Percentiles rank a stretch among this genome's conserved stretches.
Evolutionary conservation across 2,329 filamentous ascomycete genomes (phyloP).

Genomic region (Blumeriella jaapii): DNA sequence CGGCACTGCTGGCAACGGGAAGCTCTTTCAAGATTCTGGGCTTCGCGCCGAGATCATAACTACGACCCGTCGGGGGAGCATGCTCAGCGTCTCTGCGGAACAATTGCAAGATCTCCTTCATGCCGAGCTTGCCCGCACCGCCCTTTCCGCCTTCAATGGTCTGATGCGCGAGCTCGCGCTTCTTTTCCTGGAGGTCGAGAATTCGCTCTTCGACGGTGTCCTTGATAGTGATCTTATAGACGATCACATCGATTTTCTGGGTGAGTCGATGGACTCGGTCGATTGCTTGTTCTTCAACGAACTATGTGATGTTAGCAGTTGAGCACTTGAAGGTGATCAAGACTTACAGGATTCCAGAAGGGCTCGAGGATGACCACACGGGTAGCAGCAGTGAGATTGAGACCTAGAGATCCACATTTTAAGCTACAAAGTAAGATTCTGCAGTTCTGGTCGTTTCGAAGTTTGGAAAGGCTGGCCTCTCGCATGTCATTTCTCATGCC

Average conservation of each 20-base stretch:
- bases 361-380: conserved; percentile 92
- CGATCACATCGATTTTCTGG: conserved; percentile 85
- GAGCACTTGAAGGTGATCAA: conserved; percentile 2
- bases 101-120: conserved; percentile 86
- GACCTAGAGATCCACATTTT: conserved; percentile 82
- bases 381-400: conserved; percentile 89
- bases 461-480: conserved; percentile 68
- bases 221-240: conserved; percentile 86
- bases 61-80: conserved; percentile 6
- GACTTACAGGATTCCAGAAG: conserved; percentile 75
- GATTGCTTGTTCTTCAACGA: conserved; percentile 97
- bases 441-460: conserved; percentile 64
- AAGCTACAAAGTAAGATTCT: conserved; percentile 85
- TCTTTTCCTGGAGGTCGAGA: conserved; percentile 86
- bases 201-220: conserved; percentile 89
- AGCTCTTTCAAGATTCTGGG: conserved; percentile 23
- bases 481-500: conserved; percentile 88
- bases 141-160: conserved; percentile 77
- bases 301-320: conserved; percentile 38
- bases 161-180: conserved; percentile 80
- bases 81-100: conserved; percentile 40
- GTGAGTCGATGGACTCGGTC: conserved; percentile 98
- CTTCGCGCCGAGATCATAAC: conserved; percentile 20
- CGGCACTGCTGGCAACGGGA: conserved; percentile 5
- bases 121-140: conserved; percentile 66